phyloP scores from a whole-genome alignment of 2,329 filamentous ascomycete genomes.

The Byssothecium circinans region DNA sequence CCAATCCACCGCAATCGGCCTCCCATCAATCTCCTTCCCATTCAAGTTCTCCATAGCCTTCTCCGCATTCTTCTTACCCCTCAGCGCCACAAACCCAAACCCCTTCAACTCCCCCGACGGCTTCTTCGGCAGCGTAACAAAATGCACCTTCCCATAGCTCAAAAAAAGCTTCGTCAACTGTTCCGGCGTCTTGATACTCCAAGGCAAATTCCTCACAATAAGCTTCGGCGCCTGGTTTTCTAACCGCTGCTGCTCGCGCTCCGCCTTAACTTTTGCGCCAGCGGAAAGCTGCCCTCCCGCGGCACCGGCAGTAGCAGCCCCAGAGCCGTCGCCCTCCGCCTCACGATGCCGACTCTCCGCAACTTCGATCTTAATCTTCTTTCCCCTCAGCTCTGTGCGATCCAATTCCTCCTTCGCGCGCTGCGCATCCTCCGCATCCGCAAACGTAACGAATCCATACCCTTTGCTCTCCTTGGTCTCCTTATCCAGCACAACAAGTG shows the following conservation, averaged over 20 bases:
- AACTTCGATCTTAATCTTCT: conserved; percentile 81
- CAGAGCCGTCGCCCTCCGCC: conserved; percentile 26
- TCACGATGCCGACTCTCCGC: conserved; percentile 82
- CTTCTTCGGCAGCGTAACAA: conserved; percentile 78
- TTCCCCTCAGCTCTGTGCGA: conserved; percentile 74
- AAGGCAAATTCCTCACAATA: conserved; percentile 93
- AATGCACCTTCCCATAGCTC: conserved; percentile 90
- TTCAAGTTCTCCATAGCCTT: conserved; percentile 83
- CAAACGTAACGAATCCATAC: conserved; percentile 96
- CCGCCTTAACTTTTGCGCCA: conserved; percentile 63
- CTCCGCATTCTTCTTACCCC: conserved; percentile 87
- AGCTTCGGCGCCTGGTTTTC: conserved; percentile 72
- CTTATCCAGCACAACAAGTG: conserved; percentile 85
- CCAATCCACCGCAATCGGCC: conserved; percentile 92
- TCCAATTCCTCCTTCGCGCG: conserved; percentile 81
- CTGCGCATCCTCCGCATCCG: conserved; percentile 86
- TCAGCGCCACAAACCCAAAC: conserved; percentile 89
- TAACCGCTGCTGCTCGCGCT: conserved; percentile 63
- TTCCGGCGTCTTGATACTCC: conserved; percentile 87
- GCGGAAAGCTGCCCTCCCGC: conserved; percentile 45
- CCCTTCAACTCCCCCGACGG: conserved; percentile 71
- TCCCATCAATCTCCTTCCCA: conserved; percentile 85
- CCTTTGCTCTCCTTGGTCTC: conserved; percentile 85
- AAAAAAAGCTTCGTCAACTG: conserved; percentile 78
- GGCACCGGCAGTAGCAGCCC: conserved; percentile 14